These are phyloP conservation scores for Flueggea neowawraea DNA, from an alignment of 441 rosid species.

Conservation along the genomic window DNA sequence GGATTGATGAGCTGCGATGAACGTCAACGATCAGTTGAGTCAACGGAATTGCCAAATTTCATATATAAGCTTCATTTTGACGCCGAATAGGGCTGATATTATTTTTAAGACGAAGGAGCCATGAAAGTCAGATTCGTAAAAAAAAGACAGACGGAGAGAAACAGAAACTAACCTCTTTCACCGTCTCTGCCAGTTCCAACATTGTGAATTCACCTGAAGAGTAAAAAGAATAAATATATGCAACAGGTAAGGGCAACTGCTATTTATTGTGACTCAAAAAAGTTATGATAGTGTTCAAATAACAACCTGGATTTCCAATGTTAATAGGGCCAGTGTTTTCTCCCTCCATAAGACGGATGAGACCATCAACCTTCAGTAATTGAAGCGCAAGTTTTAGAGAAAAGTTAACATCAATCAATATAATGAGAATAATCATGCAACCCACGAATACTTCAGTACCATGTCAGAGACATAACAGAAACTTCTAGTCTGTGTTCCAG, in stretches of 20 bases:
- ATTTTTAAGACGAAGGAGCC: too few relatives aligned
- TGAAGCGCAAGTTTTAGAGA: slow-evolving; percentile 7
- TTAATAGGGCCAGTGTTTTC: slow-evolving; percentile 94
- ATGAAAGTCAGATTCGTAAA: too few relatives aligned
- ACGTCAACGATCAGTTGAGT: too few relatives aligned
- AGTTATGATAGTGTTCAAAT: background rate
- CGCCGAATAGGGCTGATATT: too few relatives aligned
- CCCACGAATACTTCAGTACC: slow-evolving; percentile 35
- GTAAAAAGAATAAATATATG: background rate
- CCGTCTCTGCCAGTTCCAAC: slow-evolving; percentile 90
- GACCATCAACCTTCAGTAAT: slow-evolving; percentile 76
- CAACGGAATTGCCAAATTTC: too few relatives aligned
- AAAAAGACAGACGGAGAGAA: too few relatives aligned
- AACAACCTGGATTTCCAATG: slow-evolving; percentile 86
- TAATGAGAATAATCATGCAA: background rate
- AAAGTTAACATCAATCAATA: slow-evolving; percentile 1
- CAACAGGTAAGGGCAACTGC: too few relatives aligned
- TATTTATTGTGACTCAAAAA: too few relatives aligned
- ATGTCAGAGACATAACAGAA: slow-evolving; percentile 98
- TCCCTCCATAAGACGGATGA: slow-evolving; percentile 94
- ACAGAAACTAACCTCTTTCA: slow-evolving; percentile 68
- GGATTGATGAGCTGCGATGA: slow-evolving; percentile 69
- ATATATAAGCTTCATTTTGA: too few relatives aligned
- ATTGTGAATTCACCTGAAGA: slow-evolving; percentile 86
- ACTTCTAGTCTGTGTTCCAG: slow-evolving; percentile 97